Evolutionary conservation across 768 basidiomycete genomes (phyloP), one percentile per base, ranked within the genome.

Genomic region (Serendipita vermifera): DNA sequence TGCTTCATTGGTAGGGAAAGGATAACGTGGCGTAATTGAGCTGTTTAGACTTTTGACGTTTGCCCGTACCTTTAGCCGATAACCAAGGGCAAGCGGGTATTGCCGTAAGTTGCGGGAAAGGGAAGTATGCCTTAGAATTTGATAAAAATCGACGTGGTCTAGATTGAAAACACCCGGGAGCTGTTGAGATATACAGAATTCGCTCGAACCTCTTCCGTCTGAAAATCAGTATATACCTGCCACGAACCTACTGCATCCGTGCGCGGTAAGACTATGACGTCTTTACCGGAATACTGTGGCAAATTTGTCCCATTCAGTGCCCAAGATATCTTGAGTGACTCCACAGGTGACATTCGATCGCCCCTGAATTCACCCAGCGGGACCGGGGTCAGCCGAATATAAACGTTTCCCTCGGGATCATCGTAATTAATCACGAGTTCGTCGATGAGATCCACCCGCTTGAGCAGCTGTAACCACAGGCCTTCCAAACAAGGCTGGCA

Each of bases 401-500:
- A 66, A 38, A 72, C 73, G 29, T 58, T 59, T 63, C 62, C 63
- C 6, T 58, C 51, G 6, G 58, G 55, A 26, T 17, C 20, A 29
- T 46, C 27, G 57, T 36, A 35, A 5, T 29, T 35, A 5, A 51
- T 38, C 3, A 24, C 63, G 36, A 82, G 61, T 17, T 65, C 65
- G 59, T 88, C 85, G 62, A 88, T 77, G 62, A 87, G 75, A 63
- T 70, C 72, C 55, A 87, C 68, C 33, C 75, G 75, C 38, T 68
- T 66, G 5, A 87, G 73, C 20, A 87, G 77, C 15, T 78, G 72
- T 43, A 78, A 68, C 85, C 87, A 88, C 31, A 88, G 77, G 3
- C 77, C 83, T 60, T 88, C 87, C 13, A 77, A 62, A 63, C 87
- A 89, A 53, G 78, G 80, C 60, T 73, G 78, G 73, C 87, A 88